These are phyloP conservation scores for Meira miltonrushii DNA, from an alignment of 1,284 basidiomycete species.

Conservation along the genomic window DNA sequence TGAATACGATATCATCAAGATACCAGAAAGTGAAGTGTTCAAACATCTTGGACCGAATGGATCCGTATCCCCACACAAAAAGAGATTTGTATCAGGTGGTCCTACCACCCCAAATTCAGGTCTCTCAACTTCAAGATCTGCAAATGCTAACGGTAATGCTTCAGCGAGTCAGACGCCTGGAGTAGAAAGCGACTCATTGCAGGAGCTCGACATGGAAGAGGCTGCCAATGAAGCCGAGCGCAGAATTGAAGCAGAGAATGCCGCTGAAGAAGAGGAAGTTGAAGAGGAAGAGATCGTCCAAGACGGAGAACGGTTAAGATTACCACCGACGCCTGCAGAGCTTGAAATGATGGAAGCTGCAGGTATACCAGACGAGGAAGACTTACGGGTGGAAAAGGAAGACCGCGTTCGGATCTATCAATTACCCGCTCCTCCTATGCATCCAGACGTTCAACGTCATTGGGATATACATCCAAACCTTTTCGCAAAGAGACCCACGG, in stretches of 20 bases:
- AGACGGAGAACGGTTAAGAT: constrained; percentile 42
- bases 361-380: constrained; percentile 48
- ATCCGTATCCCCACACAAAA: not conserved
- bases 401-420: constrained; percentile 21
- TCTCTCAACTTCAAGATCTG: constrained; percentile 12
- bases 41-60: constrained; percentile 10
- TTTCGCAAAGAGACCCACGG: constrained; percentile 6
- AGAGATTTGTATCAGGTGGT: constrained; percentile 4
- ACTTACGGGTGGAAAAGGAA: constrained; percentile 30
- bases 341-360: constrained; percentile 45
- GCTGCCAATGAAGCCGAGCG: constrained; percentile 9
- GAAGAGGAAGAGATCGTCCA: constrained; percentile 27
- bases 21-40: constrained; percentile 17
- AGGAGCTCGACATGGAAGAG: not conserved
- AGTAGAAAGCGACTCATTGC: constrained; percentile 12
- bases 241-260: not conserved
- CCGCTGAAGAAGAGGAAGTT: constrained; percentile 16
- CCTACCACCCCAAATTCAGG: no score
- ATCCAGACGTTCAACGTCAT: constrained; percentile 8
- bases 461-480: constrained; percentile 6
- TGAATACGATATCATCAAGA: constrained; percentile 29
- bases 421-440: constrained; percentile 18
- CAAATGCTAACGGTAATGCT: not conserved
- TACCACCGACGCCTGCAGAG: constrained; percentile 48
- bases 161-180: not conserved